Conservation (phyloP, 176 grass and related monocot species). For the Carex littledalei region DNA sequence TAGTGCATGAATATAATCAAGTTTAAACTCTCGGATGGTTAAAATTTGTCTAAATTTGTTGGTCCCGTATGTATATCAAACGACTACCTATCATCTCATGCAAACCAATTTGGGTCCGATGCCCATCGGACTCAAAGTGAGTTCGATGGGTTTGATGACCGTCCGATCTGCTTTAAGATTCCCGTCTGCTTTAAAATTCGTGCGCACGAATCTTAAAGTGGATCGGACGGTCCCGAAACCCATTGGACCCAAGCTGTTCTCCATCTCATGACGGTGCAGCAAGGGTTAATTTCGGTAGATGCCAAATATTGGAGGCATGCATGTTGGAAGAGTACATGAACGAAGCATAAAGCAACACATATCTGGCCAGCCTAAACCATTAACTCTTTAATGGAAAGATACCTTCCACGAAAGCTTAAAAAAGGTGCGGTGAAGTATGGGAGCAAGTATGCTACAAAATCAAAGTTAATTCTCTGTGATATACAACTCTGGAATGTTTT, state of each 20-base stretch:
- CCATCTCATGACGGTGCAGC: background rate
- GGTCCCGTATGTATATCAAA: background rate
- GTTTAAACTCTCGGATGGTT: background rate
- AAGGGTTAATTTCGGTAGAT: background rate
- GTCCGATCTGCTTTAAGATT: too few species aligned
- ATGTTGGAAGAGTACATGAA: background rate
- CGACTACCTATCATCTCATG: background rate
- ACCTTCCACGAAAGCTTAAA: constrained; percentile 5
- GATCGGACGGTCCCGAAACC: too few species aligned
- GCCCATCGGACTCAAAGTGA: too few species aligned
- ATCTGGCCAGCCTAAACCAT: background rate
- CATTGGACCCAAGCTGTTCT: too few species aligned
- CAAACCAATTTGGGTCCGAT: too few species aligned
- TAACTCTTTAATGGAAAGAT: constrained; percentile 19
- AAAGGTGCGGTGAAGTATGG: background rate
- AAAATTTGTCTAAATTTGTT: background rate
- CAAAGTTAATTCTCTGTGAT: background rate
- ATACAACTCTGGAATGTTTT: background rate
- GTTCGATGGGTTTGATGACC: too few species aligned
- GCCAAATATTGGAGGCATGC: background rate
- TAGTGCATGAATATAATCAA: background rate
- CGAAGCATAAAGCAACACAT: constrained; percentile 4
- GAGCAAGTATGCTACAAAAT: background rate
- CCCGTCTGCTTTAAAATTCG: too few species aligned
- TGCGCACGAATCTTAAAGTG: too few species aligned